Evolutionary conservation across 83 land plant species (phyloP), one percentile per base, ranked within the genome.

Genomic region (Larix sibirica): DNA sequence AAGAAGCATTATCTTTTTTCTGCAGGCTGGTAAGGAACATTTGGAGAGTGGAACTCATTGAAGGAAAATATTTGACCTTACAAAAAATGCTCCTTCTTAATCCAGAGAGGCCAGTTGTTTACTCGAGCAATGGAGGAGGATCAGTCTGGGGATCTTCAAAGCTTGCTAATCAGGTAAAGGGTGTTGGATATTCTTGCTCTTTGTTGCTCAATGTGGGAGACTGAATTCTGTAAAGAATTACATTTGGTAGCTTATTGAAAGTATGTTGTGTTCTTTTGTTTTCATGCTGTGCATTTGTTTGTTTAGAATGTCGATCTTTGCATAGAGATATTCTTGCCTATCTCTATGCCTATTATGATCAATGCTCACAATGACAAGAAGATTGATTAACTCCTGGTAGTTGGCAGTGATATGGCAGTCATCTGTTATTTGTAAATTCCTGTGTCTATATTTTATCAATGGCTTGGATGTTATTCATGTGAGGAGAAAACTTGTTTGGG

Each of bases 101-200:
- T 69, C 56, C 77, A 73, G 77, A 73, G 56, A 73, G 50, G 23
- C 47, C 77, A 73, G 77, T 73, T 73, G 26, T 73, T 73, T 73
- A 73, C 54, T 73, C 77, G 3, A 73, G 77, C 21, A 42, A 56
- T 73, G 77, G 77, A 73, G 76, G 76, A 71, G 76, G 76, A 21
- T 40, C 76, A 40, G 54, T n/a, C n/a, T 71, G 54, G 76, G 76
- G 77, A 42, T 42, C 77, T 73, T 73, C 77, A 73, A 73, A 42
- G 77, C 77, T 73, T 73, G 77, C 77, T 73, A n/a, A 73, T 50
- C 77, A 73, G n/a, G 76, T 71, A 40, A 71, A 47, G 42, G 23
- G 40, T 42, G 5, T 71, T 21, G 50, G 42, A 9, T 38, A 6
- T 71, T 38, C 42, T 20, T 42, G 42, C 9, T 20, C 50, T 71